These are phyloP conservation scores for Penicillium sp. DNA, from an alignment of 2,329 filamentous ascomycete species.

Conservation along the genomic window DNA sequence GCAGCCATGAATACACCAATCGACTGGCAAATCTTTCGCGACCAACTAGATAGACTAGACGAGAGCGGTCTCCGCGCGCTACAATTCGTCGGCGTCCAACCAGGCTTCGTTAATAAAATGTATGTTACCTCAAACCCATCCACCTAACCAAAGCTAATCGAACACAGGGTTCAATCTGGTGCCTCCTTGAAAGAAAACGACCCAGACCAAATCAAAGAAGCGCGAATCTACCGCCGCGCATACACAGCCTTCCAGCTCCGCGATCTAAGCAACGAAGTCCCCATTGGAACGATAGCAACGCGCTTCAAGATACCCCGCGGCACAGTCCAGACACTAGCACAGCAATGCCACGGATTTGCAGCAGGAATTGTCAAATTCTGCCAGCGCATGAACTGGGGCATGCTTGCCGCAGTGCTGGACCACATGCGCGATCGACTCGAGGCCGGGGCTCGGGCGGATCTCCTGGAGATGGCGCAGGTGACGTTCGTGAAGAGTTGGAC, in stretches of 20 bases:
- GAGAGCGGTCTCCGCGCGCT: slow-evolving; percentile 72
- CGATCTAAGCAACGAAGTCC: slow-evolving; percentile 75
- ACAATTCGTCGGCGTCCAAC: slow-evolving; percentile 68
- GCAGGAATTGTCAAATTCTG: slow-evolving; percentile 80
- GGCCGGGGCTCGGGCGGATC: slow-evolving; percentile 70
- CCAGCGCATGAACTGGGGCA: slow-evolving; percentile 74
- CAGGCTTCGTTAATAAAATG: slow-evolving; percentile 67
- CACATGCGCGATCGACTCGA: slow-evolving; percentile 74
- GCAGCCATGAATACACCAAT: slow-evolving; percentile 50
- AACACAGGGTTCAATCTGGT: slow-evolving; percentile 66
- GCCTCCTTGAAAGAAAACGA: slow-evolving; percentile 63
- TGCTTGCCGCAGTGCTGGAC: slow-evolving; percentile 70
- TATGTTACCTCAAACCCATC: slow-evolving; percentile 32
- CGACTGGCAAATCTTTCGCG: slow-evolving; percentile 72
- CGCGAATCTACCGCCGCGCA: slow-evolving; percentile 69
- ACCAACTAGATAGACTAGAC: slow-evolving; percentile 69
- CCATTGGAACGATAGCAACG: slow-evolving; percentile 67
- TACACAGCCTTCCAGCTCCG: slow-evolving; percentile 77
- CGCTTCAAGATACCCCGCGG: slow-evolving; percentile 73
- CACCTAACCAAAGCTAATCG: slow-evolving; percentile 7
- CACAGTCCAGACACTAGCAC: slow-evolving; percentile 69
- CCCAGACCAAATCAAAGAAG: slow-evolving; percentile 60
- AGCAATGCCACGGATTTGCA: slow-evolving; percentile 76
- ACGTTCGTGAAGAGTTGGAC: slow-evolving; percentile 77
- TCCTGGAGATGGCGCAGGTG: slow-evolving; percentile 70